Evolutionary conservation across 2,329 filamentous ascomycete species (phyloP).

Genomic region (Talaromyces sp.): DNA sequence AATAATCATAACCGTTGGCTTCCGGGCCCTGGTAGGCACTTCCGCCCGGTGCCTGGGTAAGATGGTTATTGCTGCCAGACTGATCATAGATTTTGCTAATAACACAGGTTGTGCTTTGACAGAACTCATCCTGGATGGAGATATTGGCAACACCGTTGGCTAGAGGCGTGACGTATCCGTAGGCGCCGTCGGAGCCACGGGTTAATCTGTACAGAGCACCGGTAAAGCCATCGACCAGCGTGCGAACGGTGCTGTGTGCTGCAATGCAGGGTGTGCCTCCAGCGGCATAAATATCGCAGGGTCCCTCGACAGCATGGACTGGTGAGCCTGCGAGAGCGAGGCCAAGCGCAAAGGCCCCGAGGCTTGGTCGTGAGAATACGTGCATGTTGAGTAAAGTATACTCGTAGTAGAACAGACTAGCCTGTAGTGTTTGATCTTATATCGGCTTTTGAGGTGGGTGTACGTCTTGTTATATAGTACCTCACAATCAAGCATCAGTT

Average conservation of each 20-base stretch:
- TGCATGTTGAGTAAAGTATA: background rate
- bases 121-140: constrained; percentile 4
- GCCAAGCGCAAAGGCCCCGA: constrained; percentile 1
- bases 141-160: constrained; percentile 6
- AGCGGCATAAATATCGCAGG: constrained; percentile 6
- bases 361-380: background rate
- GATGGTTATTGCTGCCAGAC: constrained; percentile 6
- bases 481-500: background rate
- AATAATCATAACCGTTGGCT: constrained; percentile 1
- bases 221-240: constrained; percentile 1
- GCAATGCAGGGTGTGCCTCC: constrained; percentile 9
- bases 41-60: constrained; percentile 27
- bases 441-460: background rate
- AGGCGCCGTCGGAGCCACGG: constrained; percentile 3
- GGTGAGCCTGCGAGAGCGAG: constrained; percentile 20
- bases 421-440: background rate
- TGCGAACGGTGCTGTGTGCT: constrained; percentile 7
- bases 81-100: constrained; percentile 10
- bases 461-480: background rate
- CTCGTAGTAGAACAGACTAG: background rate
- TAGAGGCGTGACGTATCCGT: background rate
- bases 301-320: constrained; percentile 24
- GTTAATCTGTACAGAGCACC: constrained; percentile 3
- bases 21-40: background rate
- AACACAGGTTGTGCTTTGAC: constrained; percentile 5